Conservation (phyloP, 257 asterid genomes). For the Dorcoceras hygrometricum region DNA sequence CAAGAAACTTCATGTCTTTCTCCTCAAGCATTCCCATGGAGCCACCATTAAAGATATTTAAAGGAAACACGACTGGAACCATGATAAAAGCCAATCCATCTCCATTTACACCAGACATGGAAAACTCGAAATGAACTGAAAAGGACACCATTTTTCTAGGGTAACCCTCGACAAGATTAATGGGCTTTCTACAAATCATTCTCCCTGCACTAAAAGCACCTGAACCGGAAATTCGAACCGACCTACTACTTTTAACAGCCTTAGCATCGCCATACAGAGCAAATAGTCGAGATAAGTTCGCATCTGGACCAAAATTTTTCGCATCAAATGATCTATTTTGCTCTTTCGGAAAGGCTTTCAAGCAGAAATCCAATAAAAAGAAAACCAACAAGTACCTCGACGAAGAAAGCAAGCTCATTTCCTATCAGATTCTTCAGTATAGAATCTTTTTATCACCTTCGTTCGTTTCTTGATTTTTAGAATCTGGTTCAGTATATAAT, state of each 20-base stretch:
- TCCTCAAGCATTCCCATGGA: slow-evolving; percentile 53
- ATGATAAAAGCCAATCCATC: slow-evolving; percentile 75
- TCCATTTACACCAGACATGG: slow-evolving; percentile 54
- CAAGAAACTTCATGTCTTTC: slow-evolving; percentile 52
- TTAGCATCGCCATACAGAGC: slow-evolving; percentile 74
- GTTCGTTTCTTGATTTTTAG: no score
- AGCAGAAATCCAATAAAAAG: slow-evolving; percentile 44
- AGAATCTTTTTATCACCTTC: slow-evolving; percentile 17
- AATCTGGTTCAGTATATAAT: no score
- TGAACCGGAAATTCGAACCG: slow-evolving; percentile 62
- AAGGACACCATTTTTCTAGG: slow-evolving; percentile 57
- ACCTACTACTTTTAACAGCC: slow-evolving; percentile 39
- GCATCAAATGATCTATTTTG: slow-evolving; percentile 43
- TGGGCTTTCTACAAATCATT: slow-evolving; percentile 48
- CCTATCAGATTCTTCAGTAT: slow-evolving; percentile 41
- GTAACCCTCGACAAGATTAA: slow-evolving; percentile 43
- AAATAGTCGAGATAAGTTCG: slow-evolving; percentile 52
- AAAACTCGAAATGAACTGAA: slow-evolving; percentile 58
- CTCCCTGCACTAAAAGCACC: slow-evolving; percentile 51
- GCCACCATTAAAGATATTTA: slow-evolving; percentile 50
- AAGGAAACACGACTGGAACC: slow-evolving; percentile 54
- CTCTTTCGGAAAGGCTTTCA: slow-evolving; percentile 37
- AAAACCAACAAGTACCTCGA: slow-evolving; percentile 55
- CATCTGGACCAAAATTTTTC: slow-evolving; percentile 51
- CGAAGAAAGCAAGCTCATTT: slow-evolving; percentile 46